phyloP scores from a whole-genome alignment of 495 filamentous ascomycete genomes.

The Penicillium robsamsonii region DNA sequence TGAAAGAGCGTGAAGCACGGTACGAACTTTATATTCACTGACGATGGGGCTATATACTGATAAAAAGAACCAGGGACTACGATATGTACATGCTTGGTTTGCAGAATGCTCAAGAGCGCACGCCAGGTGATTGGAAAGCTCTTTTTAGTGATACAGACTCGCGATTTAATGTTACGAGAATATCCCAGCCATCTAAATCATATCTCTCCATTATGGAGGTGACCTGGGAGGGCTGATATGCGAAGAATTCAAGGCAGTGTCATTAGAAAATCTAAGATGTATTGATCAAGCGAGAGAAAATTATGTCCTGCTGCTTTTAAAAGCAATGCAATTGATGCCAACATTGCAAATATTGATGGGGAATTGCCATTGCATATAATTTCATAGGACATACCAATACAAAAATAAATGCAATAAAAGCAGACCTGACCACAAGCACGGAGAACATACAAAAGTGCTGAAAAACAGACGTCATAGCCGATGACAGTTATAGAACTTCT shows the following conservation, averaged over 20 bases:
- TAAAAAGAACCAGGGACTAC: constrained; percentile 21
- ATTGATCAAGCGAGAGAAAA: too few species aligned
- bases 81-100: constrained; percentile 39
- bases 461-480: too few species aligned
- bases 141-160: constrained; percentile 31
- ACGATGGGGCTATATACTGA: constrained; percentile 1
- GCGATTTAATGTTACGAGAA: constrained; percentile 21
- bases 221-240: constrained; percentile 12
- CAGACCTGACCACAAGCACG: too few species aligned
- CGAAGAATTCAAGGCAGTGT: not conserved
- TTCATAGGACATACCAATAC: too few species aligned
- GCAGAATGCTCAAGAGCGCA: constrained; percentile 36
- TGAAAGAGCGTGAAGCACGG: constrained; percentile 20
- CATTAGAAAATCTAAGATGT: not conserved
- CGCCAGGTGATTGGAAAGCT: constrained; percentile 27
- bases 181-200: constrained; percentile 18
- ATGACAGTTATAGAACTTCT: too few species aligned
- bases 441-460: too few species aligned
- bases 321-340: too few species aligned
- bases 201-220: constrained; percentile 24
- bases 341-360: too few species aligned
- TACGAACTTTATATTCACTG: not conserved
- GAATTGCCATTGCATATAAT: too few species aligned
- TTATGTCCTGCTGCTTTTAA: too few species aligned
- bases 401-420: too few species aligned